Base-by-base conservation (phyloP, 371 early-diverging fungal genomes). In the Mortierella sp. region DNA sequence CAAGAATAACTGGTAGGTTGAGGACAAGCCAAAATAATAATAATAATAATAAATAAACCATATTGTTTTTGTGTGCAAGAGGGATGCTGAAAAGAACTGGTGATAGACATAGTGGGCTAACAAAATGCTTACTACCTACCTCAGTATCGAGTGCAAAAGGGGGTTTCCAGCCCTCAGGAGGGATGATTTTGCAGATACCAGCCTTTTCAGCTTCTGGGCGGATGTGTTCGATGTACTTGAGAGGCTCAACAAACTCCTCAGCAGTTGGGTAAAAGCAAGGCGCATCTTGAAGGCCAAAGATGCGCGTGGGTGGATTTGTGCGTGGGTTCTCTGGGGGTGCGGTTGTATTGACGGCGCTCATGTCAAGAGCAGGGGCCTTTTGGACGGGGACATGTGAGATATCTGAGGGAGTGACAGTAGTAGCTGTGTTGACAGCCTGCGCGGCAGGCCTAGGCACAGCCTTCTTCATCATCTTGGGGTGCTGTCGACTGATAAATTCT, bases 111-210 rank as follows among this genome's bases (percentile, higher is more conserved):
- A 54, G 11, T 28, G 28, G n/a, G n/a, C 35, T 35, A 35, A 35
- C 35, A 35, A 35, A 55, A 4, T n/a, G 28, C 28, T 26, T 22
- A 57, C 58, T 32, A 54, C 62, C 45, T 86, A 95, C 97, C 91
- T 94, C 88, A 43, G 94, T 93, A 68, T 98, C 95, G 55, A 97
- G 83, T 30, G 92, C 85, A 86, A 97, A 97, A 12, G 89, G 89
- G 61, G 97, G 96, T 40, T 89, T 88, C 92, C 96, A 98, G 24
- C 88, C 89, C 28, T 73, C 77, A 11, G 99, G 98, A 55, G 99
- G 99, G 43, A 97, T 90, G 72, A 98, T 94, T 85, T 98, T 98
- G 75, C 94, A 90, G 70, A 98, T 93, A 28, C 99, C 99, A 40
- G 90, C 90, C 69, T 88, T 71, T 83, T 96, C 96, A 52, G 93